Conservation (phyloP, 495 filamentous ascomycete genomes). For the Thozetella sp. region DNA sequence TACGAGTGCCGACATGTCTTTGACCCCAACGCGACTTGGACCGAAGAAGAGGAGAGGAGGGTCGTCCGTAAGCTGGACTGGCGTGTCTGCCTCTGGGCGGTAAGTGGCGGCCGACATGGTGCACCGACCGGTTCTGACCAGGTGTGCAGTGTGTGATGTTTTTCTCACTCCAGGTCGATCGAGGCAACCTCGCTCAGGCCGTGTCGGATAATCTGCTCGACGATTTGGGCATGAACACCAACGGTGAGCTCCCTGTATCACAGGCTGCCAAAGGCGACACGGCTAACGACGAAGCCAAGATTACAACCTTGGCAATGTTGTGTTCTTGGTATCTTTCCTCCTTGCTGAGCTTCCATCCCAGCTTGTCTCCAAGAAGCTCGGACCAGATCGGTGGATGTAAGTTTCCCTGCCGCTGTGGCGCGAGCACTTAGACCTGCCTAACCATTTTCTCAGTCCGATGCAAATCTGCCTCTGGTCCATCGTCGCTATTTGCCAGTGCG, state of each 20-base stretch:
- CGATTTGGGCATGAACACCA: constrained; percentile 53
- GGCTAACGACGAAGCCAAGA: constrained; percentile 24
- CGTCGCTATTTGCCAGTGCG: constrained; percentile 68
- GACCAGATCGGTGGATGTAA: constrained; percentile 76
- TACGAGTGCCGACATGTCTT: constrained; percentile 54
- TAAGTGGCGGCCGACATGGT: constrained; percentile 20
- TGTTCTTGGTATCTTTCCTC: constrained; percentile 70
- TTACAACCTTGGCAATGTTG: constrained; percentile 76
- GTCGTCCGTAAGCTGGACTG: constrained; percentile 55
- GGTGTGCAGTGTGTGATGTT: constrained; percentile 44
- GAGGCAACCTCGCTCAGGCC: constrained; percentile 57
- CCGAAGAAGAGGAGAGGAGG: constrained; percentile 50
- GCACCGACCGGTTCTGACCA: constrained; percentile 7
- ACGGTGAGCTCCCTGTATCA: constrained; percentile 34
- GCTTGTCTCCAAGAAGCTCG: constrained; percentile 70
- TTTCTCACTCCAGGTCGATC: constrained; percentile 59
- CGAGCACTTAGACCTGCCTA: neutral
- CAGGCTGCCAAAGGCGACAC: constrained; percentile 13
- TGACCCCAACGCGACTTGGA: constrained; percentile 55
- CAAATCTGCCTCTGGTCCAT: constrained; percentile 79
- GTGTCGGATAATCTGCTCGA: constrained; percentile 56
- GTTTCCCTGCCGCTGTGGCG: too few relatives aligned
- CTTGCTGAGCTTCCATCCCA: constrained; percentile 76
- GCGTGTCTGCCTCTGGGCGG: constrained; percentile 51
- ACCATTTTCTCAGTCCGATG: constrained; percentile 45